Base-by-base conservation (phyloP, 2,329 filamentous ascomycete genomes). In the Boeremia lycopersici region DNA sequence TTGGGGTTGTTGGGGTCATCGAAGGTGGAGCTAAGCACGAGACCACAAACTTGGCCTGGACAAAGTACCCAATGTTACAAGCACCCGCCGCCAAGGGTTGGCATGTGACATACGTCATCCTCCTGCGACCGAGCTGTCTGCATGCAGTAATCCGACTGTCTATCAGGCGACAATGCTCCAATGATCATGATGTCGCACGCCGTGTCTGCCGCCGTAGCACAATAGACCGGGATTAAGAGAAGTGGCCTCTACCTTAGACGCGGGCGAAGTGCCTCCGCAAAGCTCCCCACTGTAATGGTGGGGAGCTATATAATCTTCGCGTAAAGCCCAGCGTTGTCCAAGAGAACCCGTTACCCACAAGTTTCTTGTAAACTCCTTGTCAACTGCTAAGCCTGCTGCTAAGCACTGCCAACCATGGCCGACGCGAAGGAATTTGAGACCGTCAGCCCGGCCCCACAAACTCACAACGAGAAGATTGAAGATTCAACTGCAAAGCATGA, bases 51-150 rank as follows among this genome's bases (percentile, higher is more conserved):
- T 40, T 49, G 41, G 40, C 46, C 40, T 39, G 45, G 25, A 17
- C 25, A 36, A 25, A 26, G 31, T 36, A 36, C 10, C 23, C 6
- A 41, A 34, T 28, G 41, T 51, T 36, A 30, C 48, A 51, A 19
- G 42, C 26, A 19, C 23, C 15, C 11, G 35, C 17, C 19, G 52
- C 52, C 52, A 55, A 55, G 52, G 29, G 41, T 50, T 42, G 41
- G 46, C 42, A 55, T 55, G 46, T 49, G 46, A 55, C 46, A 41
- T 50, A 55, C 52, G 52, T 55, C 52, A 55, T 49, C 26, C 23
- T 55, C 52, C 38, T 30, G 38, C 45, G 46, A 42, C 4, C 12
- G 40, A 40, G n/a, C 31, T 40, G 30, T 30, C 52, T 47, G 19
- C 41, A 50, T 50, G 13, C 19, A 41, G 52, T 6, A 50, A 48